phyloP scores from a whole-genome alignment of 73 alveolate genomes.

The Paramecium tetraurelia region DNA sequence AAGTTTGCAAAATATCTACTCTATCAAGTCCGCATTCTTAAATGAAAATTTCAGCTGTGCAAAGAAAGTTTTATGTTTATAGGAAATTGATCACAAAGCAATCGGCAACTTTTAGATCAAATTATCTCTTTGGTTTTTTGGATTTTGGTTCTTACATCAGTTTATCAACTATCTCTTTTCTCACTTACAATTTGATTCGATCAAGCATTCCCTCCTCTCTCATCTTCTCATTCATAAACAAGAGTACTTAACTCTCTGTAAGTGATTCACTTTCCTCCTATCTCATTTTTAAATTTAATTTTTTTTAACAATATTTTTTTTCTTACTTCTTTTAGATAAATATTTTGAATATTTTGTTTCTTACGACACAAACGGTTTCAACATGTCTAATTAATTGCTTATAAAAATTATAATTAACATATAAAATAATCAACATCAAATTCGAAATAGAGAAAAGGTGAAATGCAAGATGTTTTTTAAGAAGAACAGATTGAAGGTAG shows the following conservation, averaged over 20 bases:
- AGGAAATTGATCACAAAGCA: neutral
- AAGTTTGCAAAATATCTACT: neutral
- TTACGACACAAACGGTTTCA: too few relatives aligned
- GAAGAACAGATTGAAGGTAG: too few relatives aligned
- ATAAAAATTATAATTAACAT: too few relatives aligned
- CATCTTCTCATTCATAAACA: neutral
- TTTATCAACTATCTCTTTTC: conserved; percentile 20
- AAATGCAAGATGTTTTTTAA: too few relatives aligned
- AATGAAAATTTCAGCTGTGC: neutral
- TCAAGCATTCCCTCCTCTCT: conserved; percentile 8
- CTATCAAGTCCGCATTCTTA: neutral
- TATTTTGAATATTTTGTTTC: too few relatives aligned
- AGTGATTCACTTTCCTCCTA: conserved; percentile 2
- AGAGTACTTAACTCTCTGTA: neutral
- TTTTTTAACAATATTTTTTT: neutral
- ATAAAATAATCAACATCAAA: too few relatives aligned
- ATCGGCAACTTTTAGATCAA: conserved; percentile 4
- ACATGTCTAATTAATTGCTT: too few relatives aligned
- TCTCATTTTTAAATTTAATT: neutral
- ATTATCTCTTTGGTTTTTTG: neutral
- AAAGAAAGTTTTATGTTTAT: neutral
- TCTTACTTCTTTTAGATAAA: neutral
- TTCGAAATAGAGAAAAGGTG: too few relatives aligned
- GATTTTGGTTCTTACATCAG: neutral
- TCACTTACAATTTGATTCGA: neutral